Base-by-base conservation (phyloP, 768 basidiomycete species). In the Lactifluus volemus region DNA sequence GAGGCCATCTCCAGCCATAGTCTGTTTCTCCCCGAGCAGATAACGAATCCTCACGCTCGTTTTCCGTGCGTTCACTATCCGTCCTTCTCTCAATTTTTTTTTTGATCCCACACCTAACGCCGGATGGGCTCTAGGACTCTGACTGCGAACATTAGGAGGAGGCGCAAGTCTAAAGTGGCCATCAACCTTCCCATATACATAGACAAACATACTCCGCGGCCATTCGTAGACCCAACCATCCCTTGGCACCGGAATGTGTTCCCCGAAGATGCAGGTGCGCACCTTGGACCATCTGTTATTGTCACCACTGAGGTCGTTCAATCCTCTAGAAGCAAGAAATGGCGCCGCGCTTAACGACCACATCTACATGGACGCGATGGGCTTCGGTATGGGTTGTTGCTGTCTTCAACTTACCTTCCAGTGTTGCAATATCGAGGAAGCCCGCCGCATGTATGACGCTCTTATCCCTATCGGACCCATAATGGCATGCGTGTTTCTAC, bases 381-480 rank as follows among this genome's bases (percentile, higher is more conserved):
- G 95, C 32, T 99, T 99, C 72, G 97, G 97, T 50, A 99, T 98
- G 97, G 97, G 97, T 6, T 98, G 96, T 67, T 96, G 92, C 69
- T 98, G 97, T 73, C 78, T 99, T 54, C 97, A 99, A 69, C 80
- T 98, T 63, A 99, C 97, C 14, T 98, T 98, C 76, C 97, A 99
- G 73, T 88, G 94, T 3, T 97, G 92, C 73, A 93, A 92, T 75
- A 85, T 99, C 30, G 80, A 82, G 36, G 94, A 99, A 71, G 94
- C 97, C 11, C 80, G 92, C 69, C 79, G 90, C 57, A 84, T 98
- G 74, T 99, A 99, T 71, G 97, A 99, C 71, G 91, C 90, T n/a
- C 78, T 99, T 53, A 86, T 97, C 21, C 97, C 97, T 11, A 77
- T 99, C 30, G 92, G 92, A 2, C 97, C 97, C 5, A 93, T 99